Evolutionary conservation across 352 stramenopile genomes (phyloP).

Genomic region (Globisporangium heterothallicum): DNA sequence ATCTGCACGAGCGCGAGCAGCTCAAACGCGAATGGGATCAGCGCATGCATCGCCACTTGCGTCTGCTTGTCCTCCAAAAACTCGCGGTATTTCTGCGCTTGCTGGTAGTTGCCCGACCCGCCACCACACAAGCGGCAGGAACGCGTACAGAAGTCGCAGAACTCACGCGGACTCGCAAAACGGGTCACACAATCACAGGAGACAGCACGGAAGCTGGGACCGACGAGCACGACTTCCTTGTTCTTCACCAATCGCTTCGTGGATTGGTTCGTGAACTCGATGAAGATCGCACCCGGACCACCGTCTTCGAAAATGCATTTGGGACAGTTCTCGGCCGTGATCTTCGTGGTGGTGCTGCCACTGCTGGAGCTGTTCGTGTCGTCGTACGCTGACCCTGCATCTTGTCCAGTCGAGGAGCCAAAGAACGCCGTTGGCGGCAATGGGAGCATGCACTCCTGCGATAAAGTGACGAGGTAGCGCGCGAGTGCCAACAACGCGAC

Average conservation of each 20-base stretch:
- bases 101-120: conserved; percentile 65
- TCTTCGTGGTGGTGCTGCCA: conserved; percentile 18
- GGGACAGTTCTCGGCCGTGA: conserved; percentile 75
- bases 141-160: conserved; percentile 72
- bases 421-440: conserved; percentile 76
- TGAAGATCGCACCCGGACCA: conserved; percentile 60
- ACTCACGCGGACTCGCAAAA: conserved; percentile 45
- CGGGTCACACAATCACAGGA: conserved; percentile 81
- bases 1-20: conserved; percentile 35
- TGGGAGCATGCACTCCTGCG: conserved; percentile 55
- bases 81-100: conserved; percentile 71
- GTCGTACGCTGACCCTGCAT: conserved; percentile 34
- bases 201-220: conserved; percentile 77
- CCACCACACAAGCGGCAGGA: conserved; percentile 70
- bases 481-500: conserved; percentile 33
- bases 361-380: conserved; percentile 20
- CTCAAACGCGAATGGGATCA: conserved; percentile 49
- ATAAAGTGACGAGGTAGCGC: conserved; percentile 39
- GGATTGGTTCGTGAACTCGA: conserved; percentile 51
- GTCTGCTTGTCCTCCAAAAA: conserved; percentile 61
- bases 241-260: conserved; percentile 37
- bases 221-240: conserved; percentile 55
- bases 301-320: conserved; percentile 81
- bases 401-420: conserved; percentile 39
- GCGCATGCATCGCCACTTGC: conserved; percentile 48